phyloP scores from a whole-genome alignment of 2,329 filamentous ascomycete species.

The Fusarium sp. region DNA sequence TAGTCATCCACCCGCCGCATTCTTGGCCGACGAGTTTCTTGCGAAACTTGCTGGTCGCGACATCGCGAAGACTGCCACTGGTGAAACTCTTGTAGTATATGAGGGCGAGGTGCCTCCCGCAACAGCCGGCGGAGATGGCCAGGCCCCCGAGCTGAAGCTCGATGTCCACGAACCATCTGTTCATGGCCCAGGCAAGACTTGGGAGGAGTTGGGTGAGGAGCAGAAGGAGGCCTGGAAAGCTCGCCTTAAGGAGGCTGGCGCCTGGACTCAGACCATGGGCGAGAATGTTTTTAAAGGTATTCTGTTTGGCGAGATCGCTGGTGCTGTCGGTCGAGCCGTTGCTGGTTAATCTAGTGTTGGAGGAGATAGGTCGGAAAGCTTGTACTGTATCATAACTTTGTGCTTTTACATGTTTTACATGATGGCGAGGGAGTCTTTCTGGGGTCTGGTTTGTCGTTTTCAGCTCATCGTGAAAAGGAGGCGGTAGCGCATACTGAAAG shows the following conservation, averaged over 20 bases:
- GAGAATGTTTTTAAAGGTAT: slow-evolving; percentile 82
- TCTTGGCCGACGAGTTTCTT: slow-evolving; percentile 52
- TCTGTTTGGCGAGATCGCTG: slow-evolving; percentile 79
- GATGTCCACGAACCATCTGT: slow-evolving; percentile 61
- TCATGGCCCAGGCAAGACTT: slow-evolving; percentile 69
- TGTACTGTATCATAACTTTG: slow-evolving; percentile 24
- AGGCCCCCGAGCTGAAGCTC: slow-evolving; percentile 52
- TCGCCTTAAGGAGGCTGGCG: slow-evolving; percentile 75
- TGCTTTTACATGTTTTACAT: slow-evolving; percentile 19
- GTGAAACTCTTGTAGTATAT: slow-evolving; percentile 56
- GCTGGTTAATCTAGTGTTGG: slow-evolving; percentile 49
- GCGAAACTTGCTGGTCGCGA: slow-evolving; percentile 55
- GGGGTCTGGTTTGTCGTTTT: slow-evolving; percentile 1
- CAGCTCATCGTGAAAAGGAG: slow-evolving; percentile 4
- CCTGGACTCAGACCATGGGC: slow-evolving; percentile 84
- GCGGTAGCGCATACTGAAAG: neutral
- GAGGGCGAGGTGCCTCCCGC: slow-evolving; percentile 42
- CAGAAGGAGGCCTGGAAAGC: slow-evolving; percentile 78
- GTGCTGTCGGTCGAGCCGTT: slow-evolving; percentile 67
- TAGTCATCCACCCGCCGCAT: slow-evolving; percentile 41
- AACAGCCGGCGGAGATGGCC: slow-evolving; percentile 33
- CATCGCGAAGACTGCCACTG: slow-evolving; percentile 45
- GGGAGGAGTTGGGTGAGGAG: slow-evolving; percentile 75
- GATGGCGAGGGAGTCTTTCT: slow-evolving; percentile 14
- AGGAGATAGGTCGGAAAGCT: neutral